Conservation (phyloP, 306 rosid species). For the Citrullus colocynthis region DNA sequence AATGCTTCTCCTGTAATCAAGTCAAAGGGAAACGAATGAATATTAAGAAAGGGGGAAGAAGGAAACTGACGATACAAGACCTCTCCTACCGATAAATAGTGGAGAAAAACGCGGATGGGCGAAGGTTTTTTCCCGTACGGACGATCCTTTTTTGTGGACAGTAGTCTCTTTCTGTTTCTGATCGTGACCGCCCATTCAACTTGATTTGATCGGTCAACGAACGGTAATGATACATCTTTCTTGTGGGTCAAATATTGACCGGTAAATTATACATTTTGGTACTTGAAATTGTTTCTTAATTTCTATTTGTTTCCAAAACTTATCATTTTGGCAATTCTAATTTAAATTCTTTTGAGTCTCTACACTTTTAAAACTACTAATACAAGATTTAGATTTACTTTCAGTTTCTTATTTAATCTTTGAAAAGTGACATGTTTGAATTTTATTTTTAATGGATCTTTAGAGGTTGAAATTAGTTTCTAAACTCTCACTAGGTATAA, state of each 20-base stretch:
- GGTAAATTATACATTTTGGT: no score
- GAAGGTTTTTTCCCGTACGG: neutral
- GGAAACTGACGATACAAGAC: neutral
- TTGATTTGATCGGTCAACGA: neutral
- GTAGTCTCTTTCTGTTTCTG: neutral
- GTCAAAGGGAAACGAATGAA: neutral
- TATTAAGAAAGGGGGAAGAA: neutral
- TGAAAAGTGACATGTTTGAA: no score
- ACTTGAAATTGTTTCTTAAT: no score
- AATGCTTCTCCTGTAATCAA: neutral
- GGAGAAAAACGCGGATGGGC: neutral
- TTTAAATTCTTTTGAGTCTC: no score
- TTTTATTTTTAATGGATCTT: no score
- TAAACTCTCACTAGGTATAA: no score
- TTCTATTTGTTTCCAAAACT: no score
- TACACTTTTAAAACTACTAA: no score
- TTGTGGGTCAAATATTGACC: neutral
- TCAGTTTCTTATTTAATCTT: no score
- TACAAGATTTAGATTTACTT: no score
- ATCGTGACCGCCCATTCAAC: neutral
- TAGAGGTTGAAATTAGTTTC: no score
- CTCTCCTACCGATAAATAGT: neutral
- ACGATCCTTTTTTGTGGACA: neutral
- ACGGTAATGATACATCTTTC: neutral
- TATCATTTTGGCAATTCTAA: no score